Conservation (phyloP, 2,329 filamentous ascomycete species). For the Emericellopsis cladophorae region DNA sequence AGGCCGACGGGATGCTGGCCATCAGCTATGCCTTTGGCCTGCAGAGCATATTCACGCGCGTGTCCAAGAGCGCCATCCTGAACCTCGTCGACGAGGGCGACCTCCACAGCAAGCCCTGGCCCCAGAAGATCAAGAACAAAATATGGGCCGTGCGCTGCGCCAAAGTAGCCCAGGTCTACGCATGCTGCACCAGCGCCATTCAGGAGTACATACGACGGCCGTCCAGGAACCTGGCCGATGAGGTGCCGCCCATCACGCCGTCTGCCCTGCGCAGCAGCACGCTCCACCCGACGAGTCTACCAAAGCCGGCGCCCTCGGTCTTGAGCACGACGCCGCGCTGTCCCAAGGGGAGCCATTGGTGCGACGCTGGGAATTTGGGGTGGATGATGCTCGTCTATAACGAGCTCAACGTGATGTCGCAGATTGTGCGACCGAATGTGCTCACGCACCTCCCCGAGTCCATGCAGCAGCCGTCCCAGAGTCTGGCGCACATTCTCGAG, state of each 20-base stretch:
- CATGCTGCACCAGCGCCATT: slow-evolving; percentile 28
- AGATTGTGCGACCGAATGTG: slow-evolving; percentile 12
- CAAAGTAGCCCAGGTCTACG: slow-evolving; percentile 36
- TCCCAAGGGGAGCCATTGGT: slow-evolving; percentile 33
- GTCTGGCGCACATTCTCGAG: slow-evolving; percentile 31
- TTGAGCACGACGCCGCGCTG: slow-evolving; percentile 30
- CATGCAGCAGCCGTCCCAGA: slow-evolving; percentile 17
- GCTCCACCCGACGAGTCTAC: slow-evolving; percentile 4
- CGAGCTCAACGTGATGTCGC: slow-evolving; percentile 29
- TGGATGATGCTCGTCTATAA: slow-evolving; percentile 40
- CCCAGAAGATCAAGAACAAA: slow-evolving; percentile 30
- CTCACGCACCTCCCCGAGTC: slow-evolving; percentile 3
- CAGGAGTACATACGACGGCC: slow-evolving; percentile 29
- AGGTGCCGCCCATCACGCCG: slow-evolving; percentile 7
- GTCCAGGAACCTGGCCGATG: slow-evolving; percentile 8
- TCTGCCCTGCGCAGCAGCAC: slow-evolving; percentile 9
- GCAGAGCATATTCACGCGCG: slow-evolving; percentile 31
- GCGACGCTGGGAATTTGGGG: slow-evolving; percentile 38
- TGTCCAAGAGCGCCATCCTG: slow-evolving; percentile 35
- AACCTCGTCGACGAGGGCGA: slow-evolving; percentile 30
- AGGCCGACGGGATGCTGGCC: slow-evolving; percentile 34
- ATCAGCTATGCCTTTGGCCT: slow-evolving; percentile 41
- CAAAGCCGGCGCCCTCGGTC: slow-evolving; percentile 7
- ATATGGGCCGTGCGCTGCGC: slow-evolving; percentile 33
- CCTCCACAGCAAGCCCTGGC: slow-evolving; percentile 30